A percentile compares a stretch with the other conserved stretches of the same genome.
phyloP scores from a whole-genome alignment of 352 stramenopile genomes.

The Pseudoperonospora humuli region DNA sequence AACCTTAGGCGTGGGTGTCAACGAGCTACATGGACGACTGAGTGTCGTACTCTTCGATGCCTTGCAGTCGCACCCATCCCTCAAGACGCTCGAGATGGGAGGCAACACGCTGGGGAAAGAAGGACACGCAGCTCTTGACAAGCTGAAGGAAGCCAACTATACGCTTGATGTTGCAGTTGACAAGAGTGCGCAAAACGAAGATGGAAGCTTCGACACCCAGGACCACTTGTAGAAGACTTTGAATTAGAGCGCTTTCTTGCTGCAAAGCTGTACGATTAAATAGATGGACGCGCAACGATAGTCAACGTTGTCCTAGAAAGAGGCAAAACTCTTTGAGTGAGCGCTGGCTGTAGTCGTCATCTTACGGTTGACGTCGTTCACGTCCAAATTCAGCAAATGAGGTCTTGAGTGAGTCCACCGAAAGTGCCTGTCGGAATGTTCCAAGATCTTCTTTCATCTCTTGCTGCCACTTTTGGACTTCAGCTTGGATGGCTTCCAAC shows the following conservation, averaged over 20 bases:
- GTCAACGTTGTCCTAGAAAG: slow-evolving; percentile 13
- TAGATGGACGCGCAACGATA: slow-evolving; percentile 17
- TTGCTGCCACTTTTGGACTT: slow-evolving; percentile 66
- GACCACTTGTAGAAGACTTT: slow-evolving; percentile 16
- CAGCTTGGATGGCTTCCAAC: slow-evolving; percentile 51
- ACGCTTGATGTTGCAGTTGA: slow-evolving; percentile 67
- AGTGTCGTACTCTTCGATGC: slow-evolving; percentile 54
- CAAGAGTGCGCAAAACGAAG: slow-evolving; percentile 69
- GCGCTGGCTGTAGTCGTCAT: neutral
- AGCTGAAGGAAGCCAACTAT: slow-evolving; percentile 45
- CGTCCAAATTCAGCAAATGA: slow-evolving; percentile 33
- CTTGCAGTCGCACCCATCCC: slow-evolving; percentile 50
- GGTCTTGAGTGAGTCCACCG: slow-evolving; percentile 41
- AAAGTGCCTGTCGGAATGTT: slow-evolving; percentile 52
- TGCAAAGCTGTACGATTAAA: slow-evolving; percentile 24
- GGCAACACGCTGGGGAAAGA: slow-evolving; percentile 70
- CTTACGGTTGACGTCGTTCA: slow-evolving; percentile 23
- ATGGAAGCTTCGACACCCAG: slow-evolving; percentile 42
- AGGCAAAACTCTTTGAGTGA: neutral
- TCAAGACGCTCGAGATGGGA: slow-evolving; percentile 80
- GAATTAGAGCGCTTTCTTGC: slow-evolving; percentile 7
- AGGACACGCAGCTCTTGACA: slow-evolving; percentile 55
- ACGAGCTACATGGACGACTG: slow-evolving; percentile 53
- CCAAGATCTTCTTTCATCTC: slow-evolving; percentile 66
- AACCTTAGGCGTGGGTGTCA: slow-evolving; percentile 61